These are phyloP conservation scores for Sporisorium sorghi DNA, from an alignment of 1,284 basidiomycete species.

Conservation along the genomic window DNA sequence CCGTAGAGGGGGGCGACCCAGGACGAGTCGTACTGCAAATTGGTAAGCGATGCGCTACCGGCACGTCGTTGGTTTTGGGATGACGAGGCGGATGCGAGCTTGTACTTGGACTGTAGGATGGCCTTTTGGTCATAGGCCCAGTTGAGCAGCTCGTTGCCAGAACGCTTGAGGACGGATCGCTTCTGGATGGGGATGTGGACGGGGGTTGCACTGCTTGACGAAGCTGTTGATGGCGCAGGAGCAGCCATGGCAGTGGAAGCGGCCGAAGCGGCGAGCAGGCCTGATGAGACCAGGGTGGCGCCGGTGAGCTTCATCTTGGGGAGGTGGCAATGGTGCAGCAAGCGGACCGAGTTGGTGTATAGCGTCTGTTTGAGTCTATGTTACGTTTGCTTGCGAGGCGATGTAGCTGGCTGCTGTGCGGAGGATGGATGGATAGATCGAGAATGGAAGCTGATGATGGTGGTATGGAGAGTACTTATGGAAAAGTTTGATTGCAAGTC, in stretches of 20 bases:
- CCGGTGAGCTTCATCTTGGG: conserved; percentile 32
- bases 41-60: conserved; percentile 32
- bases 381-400: neutral
- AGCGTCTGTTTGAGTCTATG: neutral
- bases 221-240: conserved; percentile 18
- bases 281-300: conserved; percentile 29
- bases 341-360: neutral
- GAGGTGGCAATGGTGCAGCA: neutral
- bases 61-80: conserved; percentile 20
- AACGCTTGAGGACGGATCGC: conserved; percentile 26
- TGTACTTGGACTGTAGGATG: conserved; percentile 55
- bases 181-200: conserved; percentile 43
- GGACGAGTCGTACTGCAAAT: conserved; percentile 54
- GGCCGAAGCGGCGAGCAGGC: conserved; percentile 33
- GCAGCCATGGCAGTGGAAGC: conserved; percentile 20
- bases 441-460: neutral
- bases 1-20: conserved; percentile 50
- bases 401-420: neutral
- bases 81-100: conserved; percentile 13
- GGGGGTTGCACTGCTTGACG: too few relatives aligned
- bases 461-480: neutral
- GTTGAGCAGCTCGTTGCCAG: conserved; percentile 37
- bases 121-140: conserved; percentile 57
- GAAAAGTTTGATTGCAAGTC: neutral
- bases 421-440: neutral